Conservation (phyloP, 2,329 filamentous ascomycete species). For the Ascosphaera aggregata region DNA sequence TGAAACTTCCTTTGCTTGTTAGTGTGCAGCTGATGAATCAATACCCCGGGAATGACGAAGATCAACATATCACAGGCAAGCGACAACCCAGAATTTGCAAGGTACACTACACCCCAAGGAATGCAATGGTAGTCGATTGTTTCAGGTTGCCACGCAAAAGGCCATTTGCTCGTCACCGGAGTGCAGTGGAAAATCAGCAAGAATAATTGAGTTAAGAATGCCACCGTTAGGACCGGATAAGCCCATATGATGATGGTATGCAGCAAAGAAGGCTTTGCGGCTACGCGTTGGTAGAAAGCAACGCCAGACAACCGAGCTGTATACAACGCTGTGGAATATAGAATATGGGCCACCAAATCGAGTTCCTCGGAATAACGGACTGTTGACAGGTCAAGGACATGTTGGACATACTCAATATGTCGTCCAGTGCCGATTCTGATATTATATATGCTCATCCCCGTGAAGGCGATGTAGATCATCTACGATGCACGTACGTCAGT, state of each 20-base stretch:
- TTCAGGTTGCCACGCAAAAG: conserved; percentile 25
- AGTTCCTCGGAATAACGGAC: conserved; percentile 23
- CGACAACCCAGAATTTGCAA: conserved; percentile 26
- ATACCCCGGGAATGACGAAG: conserved; percentile 26
- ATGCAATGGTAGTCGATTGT: conserved; percentile 21
- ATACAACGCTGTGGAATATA: conserved; percentile 28
- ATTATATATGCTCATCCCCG: conserved; percentile 18
- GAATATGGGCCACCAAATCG: conserved; percentile 27
- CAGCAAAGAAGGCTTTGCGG: conserved; percentile 6
- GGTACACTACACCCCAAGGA: conserved; percentile 28
- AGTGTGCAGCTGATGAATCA: conserved; percentile 25
- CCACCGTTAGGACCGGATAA: conserved; percentile 16
- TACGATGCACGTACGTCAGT: conserved; percentile 3
- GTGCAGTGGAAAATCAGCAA: conserved; percentile 28
- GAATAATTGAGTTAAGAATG: conserved; percentile 25
- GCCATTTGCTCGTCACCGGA: conserved; percentile 29
- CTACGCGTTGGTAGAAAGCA: conserved; percentile 27
- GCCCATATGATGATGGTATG: conserved; percentile 4
- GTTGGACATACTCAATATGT: conserved; percentile 9
- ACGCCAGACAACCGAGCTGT: conserved; percentile 28
- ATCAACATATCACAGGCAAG: conserved; percentile 27
- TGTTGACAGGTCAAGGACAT: conserved; percentile 21
- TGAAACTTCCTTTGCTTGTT: conserved; percentile 23
- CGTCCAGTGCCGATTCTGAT: conserved; percentile 25
- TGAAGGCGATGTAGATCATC: conserved; percentile 19